These are phyloP conservation scores for Solanum habrochaites DNA, from an alignment of 257 asterid species.

Conservation along the genomic window DNA sequence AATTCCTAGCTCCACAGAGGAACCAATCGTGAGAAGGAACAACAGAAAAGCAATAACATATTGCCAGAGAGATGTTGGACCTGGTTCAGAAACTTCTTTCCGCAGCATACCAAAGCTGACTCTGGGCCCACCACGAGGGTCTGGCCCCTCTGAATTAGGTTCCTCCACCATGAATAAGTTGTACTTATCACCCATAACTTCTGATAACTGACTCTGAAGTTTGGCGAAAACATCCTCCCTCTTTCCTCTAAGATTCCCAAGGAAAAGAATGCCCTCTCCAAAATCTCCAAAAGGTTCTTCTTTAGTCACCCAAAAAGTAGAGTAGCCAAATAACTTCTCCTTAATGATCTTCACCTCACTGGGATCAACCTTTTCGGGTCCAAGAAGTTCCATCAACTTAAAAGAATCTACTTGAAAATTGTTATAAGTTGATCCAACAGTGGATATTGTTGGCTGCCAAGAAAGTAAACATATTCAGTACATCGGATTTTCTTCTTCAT, in stretches of 20 bases:
- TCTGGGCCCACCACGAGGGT: constrained; percentile 97
- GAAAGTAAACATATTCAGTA: neutral
- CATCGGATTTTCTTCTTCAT: neutral
- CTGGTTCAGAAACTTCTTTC: constrained; percentile 92
- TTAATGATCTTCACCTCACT: constrained; percentile 67
- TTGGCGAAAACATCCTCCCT: constrained; percentile 69
- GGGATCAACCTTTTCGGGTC: constrained; percentile 91
- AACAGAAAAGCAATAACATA: constrained; percentile 78
- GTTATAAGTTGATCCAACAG: constrained; percentile 48
- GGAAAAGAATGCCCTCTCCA: constrained; percentile 81
- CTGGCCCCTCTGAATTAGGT: constrained; percentile 82
- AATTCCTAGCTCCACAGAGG: constrained; percentile 86
- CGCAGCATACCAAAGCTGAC: constrained; percentile 93
- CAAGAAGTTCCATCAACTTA: constrained; percentile 83
- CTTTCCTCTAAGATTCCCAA: constrained; percentile 86
- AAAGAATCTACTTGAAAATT: constrained; percentile 88
- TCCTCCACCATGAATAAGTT: constrained; percentile 93
- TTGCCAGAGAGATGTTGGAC: constrained; percentile 88
- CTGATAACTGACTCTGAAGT: constrained; percentile 66
- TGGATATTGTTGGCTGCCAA: constrained; percentile 41
- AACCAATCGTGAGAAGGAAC: constrained; percentile 81
- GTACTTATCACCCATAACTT: constrained; percentile 79
- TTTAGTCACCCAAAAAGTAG: constrained; percentile 89
- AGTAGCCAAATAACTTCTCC: constrained; percentile 83
- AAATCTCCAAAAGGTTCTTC: constrained; percentile 92